Base-by-base conservation (phyloP, 2,329 filamentous ascomycete genomes). In the Aspergillus fumigatus region DNA sequence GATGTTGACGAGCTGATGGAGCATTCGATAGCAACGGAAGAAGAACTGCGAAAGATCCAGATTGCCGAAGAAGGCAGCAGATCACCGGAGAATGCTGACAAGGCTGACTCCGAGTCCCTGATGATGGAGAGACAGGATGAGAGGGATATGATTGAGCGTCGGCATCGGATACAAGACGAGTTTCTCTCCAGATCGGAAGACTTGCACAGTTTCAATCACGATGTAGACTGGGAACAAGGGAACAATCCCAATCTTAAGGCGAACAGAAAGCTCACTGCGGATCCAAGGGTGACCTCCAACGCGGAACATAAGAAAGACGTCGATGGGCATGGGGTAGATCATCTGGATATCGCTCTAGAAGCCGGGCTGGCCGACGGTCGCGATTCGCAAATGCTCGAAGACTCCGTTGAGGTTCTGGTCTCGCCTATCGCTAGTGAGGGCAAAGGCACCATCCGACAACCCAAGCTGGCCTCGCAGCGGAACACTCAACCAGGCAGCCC, bases 1-100 rank as follows among this genome's bases (percentile, higher is more conserved):
- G 92, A 97, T 68, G 91, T 96, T 3, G 94, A 99, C 71, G 89
- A 90, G 67, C 87, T 97, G 58, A 85, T 90, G 68, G 90, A 94
- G 68, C 85, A 93, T 59, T 87, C 92, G 63, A 82, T 88, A 51
- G 82, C 84, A 63, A 84, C 84, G 27, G 87, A 92, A 65, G 73
- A 85, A 50, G 86, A 88, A 63, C 77, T 80, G 14, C 80, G 77
- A 32, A 79, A 81, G 4, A 84, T 88, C 49, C 88, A 89, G 61
- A 73, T 75, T 17, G 82, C 73, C 17, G 82, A 83, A 25, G 79
- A 80, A 38, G 65, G 60, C 41, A 62, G 58, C 41, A 59, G 62
- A 40, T 59, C 67, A 40, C 55, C 62, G 27, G 50, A 64, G 52
- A 54, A 52, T 29, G 60, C 55, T 26, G 67, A 67, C 25, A 62